Evolutionary conservation across 2,329 filamentous ascomycete species (phyloP), one percentile per base, ranked within the genome.

Genomic region (Colletotrichum orchidophilum): DNA sequence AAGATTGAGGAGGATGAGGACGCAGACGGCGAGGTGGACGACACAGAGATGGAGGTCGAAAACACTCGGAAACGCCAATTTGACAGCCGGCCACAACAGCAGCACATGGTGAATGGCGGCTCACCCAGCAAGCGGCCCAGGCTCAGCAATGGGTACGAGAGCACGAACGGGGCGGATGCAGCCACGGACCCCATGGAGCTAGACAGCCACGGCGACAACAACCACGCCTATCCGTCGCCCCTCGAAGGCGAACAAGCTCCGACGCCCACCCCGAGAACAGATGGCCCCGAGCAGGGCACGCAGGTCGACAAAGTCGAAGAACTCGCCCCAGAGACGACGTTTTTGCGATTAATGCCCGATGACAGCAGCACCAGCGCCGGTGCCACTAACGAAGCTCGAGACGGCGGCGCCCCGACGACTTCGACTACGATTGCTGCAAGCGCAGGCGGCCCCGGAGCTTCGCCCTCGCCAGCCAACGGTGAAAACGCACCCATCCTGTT

Each of bases 161-260:
- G 69, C 69, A 69, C 69, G 49, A 71, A 88, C 79, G 84, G 83
- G 75, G 78, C 81, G 76, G 87, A 85, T 79, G 83, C 86, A 74
- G 75, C 76, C 67, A 75, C 71, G 76, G 83, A 86, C 73, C 86
- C 88, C 74, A 90, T 91, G 88, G 89, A 91, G 74, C 80, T 91
- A 73, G 89, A 91, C 79, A 81, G 81, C 49, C 82, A 83, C 73
- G 80, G 80, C 68, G 81, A 82, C 73, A 82, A 84, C 77, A 88
- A 89, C 77, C 88, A 91, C 79, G 90, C 90, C 75, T 92, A 92
- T 77, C 90, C 90, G 63, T 92, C 90, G 66, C 90, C 90, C 66
- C 85, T 89, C 24, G 88, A 90, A 77, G 86, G 87, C 71, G 88
- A 90, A 75, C 84, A 86, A 71, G 84, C 83, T 64, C 82, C 85